Percentiles rank a stretch among this genome's conserved stretches.
These are phyloP conservation scores for Phytophthora gonapodyides DNA, from an alignment of 352 stramenopile genomes.

Conservation along the genomic window DNA sequence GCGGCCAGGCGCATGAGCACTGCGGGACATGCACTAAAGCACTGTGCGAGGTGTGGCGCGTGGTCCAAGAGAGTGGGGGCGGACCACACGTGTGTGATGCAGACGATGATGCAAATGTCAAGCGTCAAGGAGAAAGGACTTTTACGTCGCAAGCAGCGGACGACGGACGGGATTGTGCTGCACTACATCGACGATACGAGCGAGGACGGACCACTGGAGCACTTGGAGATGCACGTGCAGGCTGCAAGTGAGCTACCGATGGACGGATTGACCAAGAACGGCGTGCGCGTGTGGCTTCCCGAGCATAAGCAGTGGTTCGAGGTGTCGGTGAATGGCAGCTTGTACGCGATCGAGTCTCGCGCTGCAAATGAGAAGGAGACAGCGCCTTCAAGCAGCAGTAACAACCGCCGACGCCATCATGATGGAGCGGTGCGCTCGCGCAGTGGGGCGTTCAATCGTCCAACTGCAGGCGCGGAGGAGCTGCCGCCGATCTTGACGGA, in stretches of 20 bases:
- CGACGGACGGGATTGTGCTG: conserved; percentile 10
- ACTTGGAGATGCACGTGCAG: conserved; percentile 47
- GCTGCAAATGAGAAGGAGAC: conserved; percentile 17
- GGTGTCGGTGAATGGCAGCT: conserved; percentile 77
- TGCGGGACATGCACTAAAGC: conserved; percentile 68
- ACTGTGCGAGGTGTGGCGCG: conserved; percentile 46
- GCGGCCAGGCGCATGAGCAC: conserved; percentile 53
- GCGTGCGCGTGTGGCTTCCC: conserved; percentile 77
- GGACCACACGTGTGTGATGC: conserved; percentile 52
- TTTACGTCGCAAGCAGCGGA: conserved; percentile 10
- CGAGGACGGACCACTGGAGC: conserved; percentile 40
- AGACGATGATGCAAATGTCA: conserved; percentile 25
- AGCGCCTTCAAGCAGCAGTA: conserved; percentile 7
- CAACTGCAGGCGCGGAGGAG: conserved; percentile 39
- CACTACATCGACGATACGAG: conserved; percentile 30
- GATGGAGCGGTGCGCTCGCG: conserved; percentile 32
- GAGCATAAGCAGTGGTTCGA: conserved; percentile 78
- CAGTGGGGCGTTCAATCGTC: conserved; percentile 73
- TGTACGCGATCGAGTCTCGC: conserved; percentile 69
- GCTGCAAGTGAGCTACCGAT: conserved; percentile 51
- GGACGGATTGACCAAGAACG: conserved; percentile 84
- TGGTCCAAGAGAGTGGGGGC: conserved; percentile 58
- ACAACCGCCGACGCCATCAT: conserved; percentile 20
- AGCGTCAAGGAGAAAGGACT: conserved; percentile 14
- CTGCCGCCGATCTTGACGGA: conserved; percentile 60